Evolutionary conservation across 805 yeast species (phyloP), one percentile per base, ranked within the genome.

Genomic region (Yarrowia deformans): DNA sequence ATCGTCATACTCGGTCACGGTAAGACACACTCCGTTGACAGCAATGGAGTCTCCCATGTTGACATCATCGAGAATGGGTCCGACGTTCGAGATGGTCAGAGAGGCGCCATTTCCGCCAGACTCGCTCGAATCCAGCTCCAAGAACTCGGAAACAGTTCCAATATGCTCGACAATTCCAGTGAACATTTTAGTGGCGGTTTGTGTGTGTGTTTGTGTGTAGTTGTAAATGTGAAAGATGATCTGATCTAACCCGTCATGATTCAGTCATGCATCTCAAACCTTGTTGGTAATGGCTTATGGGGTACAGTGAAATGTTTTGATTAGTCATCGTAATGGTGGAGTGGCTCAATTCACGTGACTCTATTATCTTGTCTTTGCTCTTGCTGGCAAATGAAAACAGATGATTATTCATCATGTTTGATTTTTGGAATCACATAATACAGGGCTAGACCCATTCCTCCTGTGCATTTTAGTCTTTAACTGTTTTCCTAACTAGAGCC

Each of bases 21-120:
- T 95, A 42, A 95, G 83, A 79, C 99, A 95, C 2, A 84, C 84
- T 9, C 99, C 99, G 76, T 91, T 91, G 37, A 94, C 86, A 35
- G 95, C 87, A 70, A 95, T 95, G 16, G 97, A 91, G 79, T 95
- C 99, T 13, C 99, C 99, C 46, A 94, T 79, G 75, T 93, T 93
- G 72, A 91, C 93, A 77, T 95, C 99, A 0, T 75, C 82, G 16
- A 94, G 81, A 37, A 95, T 87, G 3, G 80, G 78, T 0, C 82
- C 75, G 37, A 93, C 90, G 71, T 90, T 86, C 1, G 82, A 81
- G 45, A 94, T 85, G 3, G 86, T 84, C 48, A 93, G 75, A 0
- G 97, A 86, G 10, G 88, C 89, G 16, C 97, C 97, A 71, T 87
- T 84, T 2, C 91, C 93, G 2, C 91, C 93, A 2, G 87, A 78